Conservation (phyloP, 441 rosid genomes). For the Adansonia madagascariensis region DNA sequence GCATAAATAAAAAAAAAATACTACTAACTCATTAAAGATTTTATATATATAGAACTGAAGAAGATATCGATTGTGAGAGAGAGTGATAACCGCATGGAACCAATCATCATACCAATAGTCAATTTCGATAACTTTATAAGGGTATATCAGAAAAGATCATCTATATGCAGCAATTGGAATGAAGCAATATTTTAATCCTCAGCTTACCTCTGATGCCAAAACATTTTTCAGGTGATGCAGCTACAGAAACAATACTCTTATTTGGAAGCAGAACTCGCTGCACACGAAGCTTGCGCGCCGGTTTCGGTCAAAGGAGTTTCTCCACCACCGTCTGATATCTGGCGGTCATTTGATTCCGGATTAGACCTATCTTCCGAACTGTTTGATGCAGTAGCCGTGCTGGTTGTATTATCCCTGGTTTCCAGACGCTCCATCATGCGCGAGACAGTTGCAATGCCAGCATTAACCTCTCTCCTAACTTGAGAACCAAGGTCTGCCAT, state of each 20-base stretch:
- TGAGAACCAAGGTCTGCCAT: constrained; percentile 63
- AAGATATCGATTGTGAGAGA: not conserved
- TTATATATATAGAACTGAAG: not conserved
- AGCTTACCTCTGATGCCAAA: constrained; percentile 8
- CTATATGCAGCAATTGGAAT: not conserved
- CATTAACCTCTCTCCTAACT: constrained; percentile 64
- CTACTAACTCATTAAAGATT: no score
- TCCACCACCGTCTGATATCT: constrained; percentile 36
- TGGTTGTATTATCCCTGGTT: constrained; percentile 22
- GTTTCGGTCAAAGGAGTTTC: constrained; percentile 37
- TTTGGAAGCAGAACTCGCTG: constrained; percentile 59
- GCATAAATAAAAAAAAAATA: not conserved
- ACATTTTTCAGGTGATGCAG: constrained; percentile 26
- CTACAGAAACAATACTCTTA: constrained; percentile 30
- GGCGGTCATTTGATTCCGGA: constrained; percentile 36
- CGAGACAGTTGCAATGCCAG: constrained; percentile 43
- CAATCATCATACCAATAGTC: not conserved
- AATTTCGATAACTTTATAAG: not conserved
- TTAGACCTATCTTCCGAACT: constrained; percentile 36
- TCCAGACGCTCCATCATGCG: constrained; percentile 3
- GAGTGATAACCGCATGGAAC: not conserved
- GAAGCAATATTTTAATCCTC: not conserved
- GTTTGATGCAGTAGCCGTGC: constrained; percentile 44
- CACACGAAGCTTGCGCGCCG: constrained; percentile 44
- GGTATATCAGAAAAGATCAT: not conserved